phyloP scores from a whole-genome alignment of 2,329 filamentous ascomycete genomes.

The Fusarium transvaalense region DNA sequence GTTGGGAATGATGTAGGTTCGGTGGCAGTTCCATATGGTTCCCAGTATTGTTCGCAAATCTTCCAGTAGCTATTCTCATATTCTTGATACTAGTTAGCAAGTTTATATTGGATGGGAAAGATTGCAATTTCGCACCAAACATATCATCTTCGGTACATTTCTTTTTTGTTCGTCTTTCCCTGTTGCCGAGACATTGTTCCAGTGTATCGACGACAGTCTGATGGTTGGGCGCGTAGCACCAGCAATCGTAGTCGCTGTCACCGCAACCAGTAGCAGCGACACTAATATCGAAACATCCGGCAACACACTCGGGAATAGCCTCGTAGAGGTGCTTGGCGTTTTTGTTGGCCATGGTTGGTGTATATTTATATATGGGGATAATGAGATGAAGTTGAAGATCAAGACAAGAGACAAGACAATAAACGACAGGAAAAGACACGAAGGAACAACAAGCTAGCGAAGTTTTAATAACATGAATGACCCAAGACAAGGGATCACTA shows the following conservation, averaged over 20 bases:
- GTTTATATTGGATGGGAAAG: too few relatives aligned
- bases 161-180: constrained; percentile 27
- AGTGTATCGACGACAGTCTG: constrained; percentile 45
- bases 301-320: constrained; percentile 39
- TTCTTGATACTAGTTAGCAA: constrained; percentile 23
- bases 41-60: constrained; percentile 48
- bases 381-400: background rate
- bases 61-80: constrained; percentile 49
- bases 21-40: constrained; percentile 41
- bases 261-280: constrained; percentile 43
- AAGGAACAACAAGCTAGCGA: constrained; percentile 1
- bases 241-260: constrained; percentile 44
- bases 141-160: constrained; percentile 41
- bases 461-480: constrained; percentile 4
- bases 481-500: background rate
- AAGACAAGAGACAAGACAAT: too few relatives aligned
- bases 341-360: constrained; percentile 37
- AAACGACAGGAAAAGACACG: background rate
- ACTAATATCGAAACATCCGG: constrained; percentile 42
- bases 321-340: constrained; percentile 37
- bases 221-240: constrained; percentile 45
- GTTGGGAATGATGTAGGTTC: constrained; percentile 38
- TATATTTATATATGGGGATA: background rate
- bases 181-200: constrained; percentile 37
- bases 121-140: constrained; percentile 32